Percentiles rank a stretch among this genome's conserved stretches.
Evolutionary conservation across 768 basidiomycete genomes (phyloP).

Genomic region (Termitomyces titanicus): DNA sequence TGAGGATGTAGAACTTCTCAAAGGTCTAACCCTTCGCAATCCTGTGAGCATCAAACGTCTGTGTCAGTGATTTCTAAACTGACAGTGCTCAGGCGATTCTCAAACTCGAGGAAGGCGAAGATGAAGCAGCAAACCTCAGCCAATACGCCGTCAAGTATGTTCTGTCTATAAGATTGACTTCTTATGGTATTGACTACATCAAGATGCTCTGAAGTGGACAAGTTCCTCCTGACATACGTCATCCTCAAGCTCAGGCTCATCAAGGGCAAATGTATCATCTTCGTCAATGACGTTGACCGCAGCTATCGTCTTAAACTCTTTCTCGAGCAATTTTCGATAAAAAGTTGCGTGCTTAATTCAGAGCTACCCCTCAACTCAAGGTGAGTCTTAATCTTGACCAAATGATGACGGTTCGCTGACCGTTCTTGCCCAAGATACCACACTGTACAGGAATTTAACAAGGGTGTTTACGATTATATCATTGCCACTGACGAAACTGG

Average conservation of each 20-base stretch:
- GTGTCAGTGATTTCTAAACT: neutral
- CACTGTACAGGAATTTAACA: slow-evolving; percentile 97
- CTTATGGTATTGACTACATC: neutral
- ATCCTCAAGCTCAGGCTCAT: slow-evolving; percentile 95
- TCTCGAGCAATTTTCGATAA: slow-evolving; percentile 95
- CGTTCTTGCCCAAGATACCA: slow-evolving; percentile 62
- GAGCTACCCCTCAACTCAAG: slow-evolving; percentile 95
- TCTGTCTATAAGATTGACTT: neutral
- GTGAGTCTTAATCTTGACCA: slow-evolving; percentile 27
- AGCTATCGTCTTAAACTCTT: slow-evolving; percentile 97
- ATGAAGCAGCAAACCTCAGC: slow-evolving; percentile 73
- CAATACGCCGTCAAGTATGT: slow-evolving; percentile 81
- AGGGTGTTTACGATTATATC: slow-evolving; percentile 97
- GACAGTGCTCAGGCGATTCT: slow-evolving; percentile 61
- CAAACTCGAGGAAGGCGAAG: slow-evolving; percentile 83
- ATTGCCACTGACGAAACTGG: slow-evolving; percentile 94
- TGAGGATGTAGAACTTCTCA: slow-evolving; percentile 89
- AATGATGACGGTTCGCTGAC: neutral
- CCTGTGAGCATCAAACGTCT: slow-evolving; percentile 53
- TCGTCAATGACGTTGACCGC: slow-evolving; percentile 94
- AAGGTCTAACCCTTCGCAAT: slow-evolving; percentile 81
- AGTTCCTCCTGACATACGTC: slow-evolving; percentile 94
- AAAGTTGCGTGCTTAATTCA: slow-evolving; percentile 93
- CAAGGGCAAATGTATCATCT: slow-evolving; percentile 93
- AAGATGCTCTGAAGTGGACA: slow-evolving; percentile 92